phyloP scores from a whole-genome alignment of 2,329 filamentous ascomycete genomes.

The Aspergillus tamarii region DNA sequence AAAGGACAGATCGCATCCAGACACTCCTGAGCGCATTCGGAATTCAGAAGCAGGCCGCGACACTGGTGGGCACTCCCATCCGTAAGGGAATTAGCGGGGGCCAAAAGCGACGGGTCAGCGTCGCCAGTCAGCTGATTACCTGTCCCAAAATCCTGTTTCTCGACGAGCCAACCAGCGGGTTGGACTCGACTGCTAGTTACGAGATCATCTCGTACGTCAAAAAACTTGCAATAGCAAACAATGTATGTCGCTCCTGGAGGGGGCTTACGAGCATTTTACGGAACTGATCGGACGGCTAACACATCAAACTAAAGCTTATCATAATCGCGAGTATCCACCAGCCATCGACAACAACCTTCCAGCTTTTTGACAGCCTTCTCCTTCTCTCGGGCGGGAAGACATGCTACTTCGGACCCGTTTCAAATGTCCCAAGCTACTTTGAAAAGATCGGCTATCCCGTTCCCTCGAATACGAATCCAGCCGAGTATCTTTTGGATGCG shows the following conservation, averaged over 20 bases:
- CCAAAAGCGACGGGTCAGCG: constrained; percentile 78
- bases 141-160: constrained; percentile 79
- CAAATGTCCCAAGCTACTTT: constrained; percentile 65
- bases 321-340: constrained; percentile 85
- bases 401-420: constrained; percentile 72
- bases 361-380: constrained; percentile 77
- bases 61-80: constrained; percentile 79
- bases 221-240: constrained; percentile 66
- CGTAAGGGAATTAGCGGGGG: constrained; percentile 82
- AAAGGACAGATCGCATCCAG: constrained; percentile 66
- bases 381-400: constrained; percentile 72
- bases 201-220: constrained; percentile 77
- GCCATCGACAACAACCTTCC: constrained; percentile 77
- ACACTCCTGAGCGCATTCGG: constrained; percentile 73
- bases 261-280: background rate
- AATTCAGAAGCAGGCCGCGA: constrained; percentile 68
- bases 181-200: constrained; percentile 75
- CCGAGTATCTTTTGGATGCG: constrained; percentile 77
- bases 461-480: constrained; percentile 74
- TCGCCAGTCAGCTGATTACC: constrained; percentile 81
- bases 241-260: constrained; percentile 49
- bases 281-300: background rate
- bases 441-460: constrained; percentile 62
- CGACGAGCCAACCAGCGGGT: constrained; percentile 80
- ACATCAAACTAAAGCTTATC: constrained; percentile 55